These are phyloP conservation scores for Stylonectria norvegica DNA, from an alignment of 2,329 filamentous ascomycete genomes.

Conservation along the genomic window DNA sequence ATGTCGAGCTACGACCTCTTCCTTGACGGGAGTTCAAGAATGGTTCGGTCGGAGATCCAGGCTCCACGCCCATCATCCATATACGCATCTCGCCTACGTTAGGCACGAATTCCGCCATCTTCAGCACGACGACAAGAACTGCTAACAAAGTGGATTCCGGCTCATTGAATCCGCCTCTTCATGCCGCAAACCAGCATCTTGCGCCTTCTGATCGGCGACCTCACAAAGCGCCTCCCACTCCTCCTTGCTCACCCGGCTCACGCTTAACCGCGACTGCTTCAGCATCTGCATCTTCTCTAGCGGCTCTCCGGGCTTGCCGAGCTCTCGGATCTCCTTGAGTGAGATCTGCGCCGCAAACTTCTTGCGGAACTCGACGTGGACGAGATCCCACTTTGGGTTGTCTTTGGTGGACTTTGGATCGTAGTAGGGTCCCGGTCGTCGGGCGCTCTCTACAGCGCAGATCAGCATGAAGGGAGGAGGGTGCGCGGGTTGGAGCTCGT, in stretches of 20 bases:
- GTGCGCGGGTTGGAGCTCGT: accelerated
- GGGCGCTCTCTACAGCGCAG: constrained; percentile 28
- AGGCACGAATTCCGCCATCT: no score
- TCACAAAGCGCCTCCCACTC: constrained; percentile 65
- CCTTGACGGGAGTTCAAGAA: no score
- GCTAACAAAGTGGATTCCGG: no score
- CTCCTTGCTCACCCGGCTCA: constrained; percentile 60
- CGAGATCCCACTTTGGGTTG: constrained; percentile 71
- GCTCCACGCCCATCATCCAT: no score
- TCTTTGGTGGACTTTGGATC: constrained; percentile 66
- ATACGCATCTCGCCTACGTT: no score
- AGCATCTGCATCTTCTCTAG: constrained; percentile 79
- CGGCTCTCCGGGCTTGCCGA: constrained; percentile 52
- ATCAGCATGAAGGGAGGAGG: accelerated
- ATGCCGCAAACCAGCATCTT: constrained; percentile 37
- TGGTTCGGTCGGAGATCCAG: no score
- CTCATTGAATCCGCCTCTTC: constrained; percentile 19
- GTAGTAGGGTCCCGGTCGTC: constrained; percentile 63
- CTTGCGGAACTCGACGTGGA: constrained; percentile 81
- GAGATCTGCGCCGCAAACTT: constrained; percentile 73
- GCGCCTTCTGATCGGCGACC: constrained; percentile 45
- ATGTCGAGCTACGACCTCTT: no score
- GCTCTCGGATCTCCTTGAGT: constrained; percentile 67
- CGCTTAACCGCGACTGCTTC: constrained; percentile 77
- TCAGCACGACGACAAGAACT: no score